Base-by-base conservation (phyloP, 169 alveolate genomes). In the Fabrea salina region DNA sequence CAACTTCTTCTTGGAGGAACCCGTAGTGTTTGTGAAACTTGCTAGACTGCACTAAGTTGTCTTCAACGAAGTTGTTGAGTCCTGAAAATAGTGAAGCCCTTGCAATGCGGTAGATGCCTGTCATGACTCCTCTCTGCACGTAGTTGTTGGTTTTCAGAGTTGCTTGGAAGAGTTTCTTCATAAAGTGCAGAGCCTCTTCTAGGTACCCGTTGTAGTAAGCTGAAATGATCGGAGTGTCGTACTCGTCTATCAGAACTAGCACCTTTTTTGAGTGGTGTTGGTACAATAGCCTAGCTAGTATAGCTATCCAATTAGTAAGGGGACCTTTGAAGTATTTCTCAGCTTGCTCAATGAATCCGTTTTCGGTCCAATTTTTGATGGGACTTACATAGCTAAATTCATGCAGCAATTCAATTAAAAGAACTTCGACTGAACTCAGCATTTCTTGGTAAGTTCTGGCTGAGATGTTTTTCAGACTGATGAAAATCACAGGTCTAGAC, bases 71-170 rank as follows among this genome's bases (percentile, higher is more conserved):
- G 4, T 64, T 2, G 40, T 64, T 64, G 27, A 64, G 2, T 2
- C 75, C 75, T n/a, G 75, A 30, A 64, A 30, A 64, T n/a, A 33
- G 5, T n/a, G 33, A 4, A 16, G 13, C 75, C 40, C 40, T 64
- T 4, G 56, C 53, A n/a, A 30, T 3, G 5, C 56, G n/a, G 3
- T n/a, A 19, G 2, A 64, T 8, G 2, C 75, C 75, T 4, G 75
- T 8, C 30, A 64, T 19, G 8, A 64, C 56, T 39, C 56, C 4
- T 3, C 3, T 13, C 40, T 57, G n/a, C n/a, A 64, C 22, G 3
- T n/a, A n/a, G n/a, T n/a, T 19, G 56, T 33, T 2, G 16, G 2
- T 2, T 30, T 19, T 39, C n/a, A 64, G 33, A 25, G 33, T 64
- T 64, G 2, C 33, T 30, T 35, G 27, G 30, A 64, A 50, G n/a